Base-by-base conservation (phyloP, 306 rosid genomes). In the Prunus dulcis region DNA sequence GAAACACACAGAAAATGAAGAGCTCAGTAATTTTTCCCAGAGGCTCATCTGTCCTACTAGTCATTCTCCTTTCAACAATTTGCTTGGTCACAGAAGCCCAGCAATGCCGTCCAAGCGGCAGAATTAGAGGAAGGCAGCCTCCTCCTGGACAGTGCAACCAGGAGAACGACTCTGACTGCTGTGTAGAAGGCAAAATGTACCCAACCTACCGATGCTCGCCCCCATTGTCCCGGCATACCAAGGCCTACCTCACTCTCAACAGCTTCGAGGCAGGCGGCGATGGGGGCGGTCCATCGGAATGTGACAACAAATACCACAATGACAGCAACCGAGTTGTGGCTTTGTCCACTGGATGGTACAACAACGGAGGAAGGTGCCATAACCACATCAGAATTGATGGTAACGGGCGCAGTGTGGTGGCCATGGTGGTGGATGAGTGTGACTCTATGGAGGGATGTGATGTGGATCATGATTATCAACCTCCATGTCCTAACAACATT, bases 361-460 rank as follows among this genome's bases (percentile, higher is more conserved):
- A 79, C 25, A 6, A 77, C 9, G 51, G 11, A 15, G 49, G 8
- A 9, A 83, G 93, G 70, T 89, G 91, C 25, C 32, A 34, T 0
- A 30, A 76, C 3, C 34, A 71, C 13, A 74, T 89, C 41, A 78
- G 38, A 47, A 10, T 11, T 38, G 7, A 38, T 38, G 43, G 43
- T 38, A 38, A 38, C 43, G 43, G 43, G 43, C 75, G 47, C 45
- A 79, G 27, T 3, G 87, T 86, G 14, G 67, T 53, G 20, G 91
- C 88, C 0, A 69, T 14, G 78, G 89, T 83, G 43, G 88, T 89
- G 15, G 93, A 87, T 23, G 91, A 89, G 70, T 89, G 89, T 78
- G 93, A 87, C 18, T 85, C 93, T 1, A 81, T 75, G 0, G 50
- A 0, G 57, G 93, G 88, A 13, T 85, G 81, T 60, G 89, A 87